These are phyloP conservation scores for Farysia itapuensis DNA, from an alignment of 1,284 basidiomycete genomes.

Conservation along the genomic window DNA sequence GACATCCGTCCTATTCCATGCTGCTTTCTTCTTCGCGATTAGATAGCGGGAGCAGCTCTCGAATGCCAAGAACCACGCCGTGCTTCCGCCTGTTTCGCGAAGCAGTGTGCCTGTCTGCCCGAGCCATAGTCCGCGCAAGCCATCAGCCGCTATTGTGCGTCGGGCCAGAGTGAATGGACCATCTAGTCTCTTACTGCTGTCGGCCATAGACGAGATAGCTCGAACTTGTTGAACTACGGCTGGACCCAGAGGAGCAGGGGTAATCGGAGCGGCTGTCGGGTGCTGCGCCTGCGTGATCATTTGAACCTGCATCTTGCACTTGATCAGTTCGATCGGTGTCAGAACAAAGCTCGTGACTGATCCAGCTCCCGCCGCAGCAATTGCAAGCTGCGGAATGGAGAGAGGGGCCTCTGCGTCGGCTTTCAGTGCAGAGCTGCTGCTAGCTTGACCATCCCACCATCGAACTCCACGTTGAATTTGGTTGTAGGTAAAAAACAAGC, in stretches of 20 bases:
- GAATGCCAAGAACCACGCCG: conserved; percentile 85
- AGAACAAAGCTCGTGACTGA: conserved; percentile 77
- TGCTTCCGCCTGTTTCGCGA: conserved; percentile 81
- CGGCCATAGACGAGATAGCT: not conserved
- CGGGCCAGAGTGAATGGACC: conserved; percentile 74
- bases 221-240: conserved; percentile 12
- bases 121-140: conserved; percentile 78
- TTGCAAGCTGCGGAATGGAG: conserved; percentile 68
- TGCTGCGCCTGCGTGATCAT: conserved; percentile 66
- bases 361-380: conserved; percentile 81
- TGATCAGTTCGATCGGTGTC: conserved; percentile 88
- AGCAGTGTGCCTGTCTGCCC: conserved; percentile 78
- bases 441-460: conserved; percentile 28
- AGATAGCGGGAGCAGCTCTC: conserved; percentile 63
- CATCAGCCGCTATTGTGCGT: conserved; percentile 69
- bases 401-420: conserved; percentile 57
- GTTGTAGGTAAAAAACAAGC: conserved; percentile 81
- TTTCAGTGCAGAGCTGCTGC: conserved; percentile 46
- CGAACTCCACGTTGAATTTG: conserved; percentile 74
- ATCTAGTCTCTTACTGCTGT: conserved; percentile 58
- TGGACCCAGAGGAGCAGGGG: conserved; percentile 26
- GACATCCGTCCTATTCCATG: conserved; percentile 49
- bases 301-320: conserved; percentile 95
- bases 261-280: conserved; percentile 17
- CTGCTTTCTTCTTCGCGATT: conserved; percentile 37